Base-by-base conservation (phyloP, 495 filamentous ascomycete species). In the Penicillium malachiteum region DNA sequence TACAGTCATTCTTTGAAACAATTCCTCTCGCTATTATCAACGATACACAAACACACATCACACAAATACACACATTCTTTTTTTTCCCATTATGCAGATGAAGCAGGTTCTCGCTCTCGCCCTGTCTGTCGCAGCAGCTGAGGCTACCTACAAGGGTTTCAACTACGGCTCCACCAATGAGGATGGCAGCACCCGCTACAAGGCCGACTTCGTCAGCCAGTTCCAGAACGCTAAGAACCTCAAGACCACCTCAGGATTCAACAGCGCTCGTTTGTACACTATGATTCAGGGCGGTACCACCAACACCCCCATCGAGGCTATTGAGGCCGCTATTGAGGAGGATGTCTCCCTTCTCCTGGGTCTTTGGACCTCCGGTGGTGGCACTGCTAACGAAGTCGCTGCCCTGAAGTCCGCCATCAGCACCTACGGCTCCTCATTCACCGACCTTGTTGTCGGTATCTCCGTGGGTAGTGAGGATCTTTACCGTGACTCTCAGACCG, bases 381-480 rank as follows among this genome's bases (percentile, higher is more conserved):
- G 82, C 55, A 81, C 95, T 60, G 69, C 75, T 66, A 87, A 85
- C 65, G 87, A 94, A 67, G 69, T 93, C 31, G 64, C 78, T 11
- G 89, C 90, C 11, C 80, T 94, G 45, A 78, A 77, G 66, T 67
- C 71, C 32, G 85, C 86, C 62, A 88, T 87, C 65, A 38, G 57
- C 38, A 71, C 81, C 51, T 89, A 90, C 67, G 87, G 87, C 18
- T 69, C 72, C 4, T 66, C 69, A 21, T 83, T 95, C 67, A 72
- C 78, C 59, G 70, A 77, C 53, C 74, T 88, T 41, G 82, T 96
- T 34, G 87, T 80, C 51, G 92, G 90, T 72, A 92, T 96, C 76
- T 92, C 92, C 4, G 90, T 96, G 51, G 92, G 91, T 54, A 89
- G 84, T 68, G 92, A 96, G 81, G 89, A 95, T 71, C 79, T 96